These are phyloP conservation scores for Dendrobium nobile DNA, from an alignment of 106 monocot species.

Conservation along the genomic window DNA sequence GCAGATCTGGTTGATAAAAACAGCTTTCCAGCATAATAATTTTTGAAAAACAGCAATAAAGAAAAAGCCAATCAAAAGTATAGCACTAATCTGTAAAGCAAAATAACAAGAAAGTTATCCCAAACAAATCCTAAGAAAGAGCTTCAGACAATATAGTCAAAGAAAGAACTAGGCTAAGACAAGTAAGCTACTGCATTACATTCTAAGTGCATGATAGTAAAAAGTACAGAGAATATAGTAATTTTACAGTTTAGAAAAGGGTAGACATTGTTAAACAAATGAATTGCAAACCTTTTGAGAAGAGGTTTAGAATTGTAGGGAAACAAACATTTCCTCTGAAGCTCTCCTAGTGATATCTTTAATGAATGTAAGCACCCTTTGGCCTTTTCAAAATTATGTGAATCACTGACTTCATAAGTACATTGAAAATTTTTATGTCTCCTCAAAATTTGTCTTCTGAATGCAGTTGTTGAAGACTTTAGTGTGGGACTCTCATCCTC, in stretches of 20 bases:
- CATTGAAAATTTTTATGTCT: neutral
- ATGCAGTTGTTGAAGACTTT: neutral
- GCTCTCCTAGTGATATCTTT: slow-evolving; percentile 54
- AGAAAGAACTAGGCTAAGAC: neutral
- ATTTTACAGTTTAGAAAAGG: neutral
- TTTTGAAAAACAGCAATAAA: too few species aligned
- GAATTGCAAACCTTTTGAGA: slow-evolving; percentile 56
- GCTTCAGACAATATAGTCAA: neutral
- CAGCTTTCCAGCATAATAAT: too few species aligned
- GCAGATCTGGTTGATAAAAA: too few species aligned
- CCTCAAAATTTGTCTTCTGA: neutral
- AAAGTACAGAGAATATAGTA: neutral
- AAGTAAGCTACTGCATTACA: neutral
- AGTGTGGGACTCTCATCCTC: slow-evolving; percentile 6
- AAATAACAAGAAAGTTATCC: too few species aligned
- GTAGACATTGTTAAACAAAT: neutral
- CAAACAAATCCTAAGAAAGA: neutral
- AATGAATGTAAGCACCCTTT: slow-evolving; percentile 64
- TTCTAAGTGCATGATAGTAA: neutral
- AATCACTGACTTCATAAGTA: neutral
- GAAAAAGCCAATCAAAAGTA: too few species aligned
- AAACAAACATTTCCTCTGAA: slow-evolving; percentile 64
- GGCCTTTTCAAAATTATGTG: slow-evolving; percentile 34
- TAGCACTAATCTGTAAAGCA: too few species aligned
- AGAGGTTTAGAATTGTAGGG: slow-evolving; percentile 81